Evolutionary conservation across 768 basidiomycete species (phyloP).

Genomic region (Rhodotorula graminis): DNA sequence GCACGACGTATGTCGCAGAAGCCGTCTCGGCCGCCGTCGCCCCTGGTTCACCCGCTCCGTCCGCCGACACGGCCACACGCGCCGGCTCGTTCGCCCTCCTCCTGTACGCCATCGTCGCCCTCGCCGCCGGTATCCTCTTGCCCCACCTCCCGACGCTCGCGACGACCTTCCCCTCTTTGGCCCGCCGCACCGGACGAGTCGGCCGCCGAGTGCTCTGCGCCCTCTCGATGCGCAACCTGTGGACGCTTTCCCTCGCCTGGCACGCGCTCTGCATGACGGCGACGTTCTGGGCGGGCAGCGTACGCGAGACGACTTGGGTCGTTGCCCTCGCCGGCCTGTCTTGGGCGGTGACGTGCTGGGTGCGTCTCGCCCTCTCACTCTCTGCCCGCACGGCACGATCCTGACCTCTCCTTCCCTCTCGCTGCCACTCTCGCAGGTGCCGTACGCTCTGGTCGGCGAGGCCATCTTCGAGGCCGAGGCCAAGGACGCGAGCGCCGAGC

Average conservation of each 20-base stretch:
- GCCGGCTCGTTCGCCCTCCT: conserved; percentile 80
- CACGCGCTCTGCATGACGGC: conserved; percentile 72
- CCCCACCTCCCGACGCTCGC: conserved; percentile 37
- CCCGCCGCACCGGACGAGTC: background rate
- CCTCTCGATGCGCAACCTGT: conserved; percentile 31
- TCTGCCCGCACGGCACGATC: too few species aligned
- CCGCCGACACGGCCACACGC: conserved; percentile 64
- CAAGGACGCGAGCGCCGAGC: too few species aligned
- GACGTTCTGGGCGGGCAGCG: conserved; percentile 53
- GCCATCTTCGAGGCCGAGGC: conserved; percentile 13
- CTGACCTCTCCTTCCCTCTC: too few species aligned
- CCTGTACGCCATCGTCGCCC: conserved; percentile 64
- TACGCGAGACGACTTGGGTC: conserved; percentile 68
- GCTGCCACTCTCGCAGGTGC: background rate
- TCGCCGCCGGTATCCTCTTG: conserved; percentile 54
- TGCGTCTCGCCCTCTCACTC: background rate
- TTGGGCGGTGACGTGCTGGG: conserved; percentile 89
- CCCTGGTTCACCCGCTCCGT: conserved; percentile 25
- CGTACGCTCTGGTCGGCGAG: conserved; percentile 33
- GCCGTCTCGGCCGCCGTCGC: conserved; percentile 18
- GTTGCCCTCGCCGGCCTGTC: conserved; percentile 77
- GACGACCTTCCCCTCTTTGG: conserved; percentile 2
- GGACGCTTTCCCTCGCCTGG: conserved; percentile 69
- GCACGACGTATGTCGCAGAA: conserved; percentile 40
- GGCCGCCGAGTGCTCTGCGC: conserved; percentile 2